Percentiles rank a stretch among this genome's conserved stretches.
These are phyloP conservation scores for Annulohypoxylon nitens DNA, from an alignment of 495 filamentous ascomycete species.

Conservation along the genomic window DNA sequence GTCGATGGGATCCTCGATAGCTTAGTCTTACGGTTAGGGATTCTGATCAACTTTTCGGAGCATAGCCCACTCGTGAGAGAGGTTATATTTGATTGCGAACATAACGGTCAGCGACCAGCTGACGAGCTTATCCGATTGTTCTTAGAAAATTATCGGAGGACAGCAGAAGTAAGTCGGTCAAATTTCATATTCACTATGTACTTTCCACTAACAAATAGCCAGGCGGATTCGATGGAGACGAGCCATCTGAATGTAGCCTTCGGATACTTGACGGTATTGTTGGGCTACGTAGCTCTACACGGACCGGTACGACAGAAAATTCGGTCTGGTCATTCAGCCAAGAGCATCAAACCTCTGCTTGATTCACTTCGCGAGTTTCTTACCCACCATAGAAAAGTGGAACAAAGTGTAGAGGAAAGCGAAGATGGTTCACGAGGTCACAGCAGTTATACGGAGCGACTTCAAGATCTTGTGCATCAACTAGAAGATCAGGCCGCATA, in stretches of 20 bases:
- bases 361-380: constrained; percentile 89
- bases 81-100: constrained; percentile 46
- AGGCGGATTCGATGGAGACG: constrained; percentile 89
- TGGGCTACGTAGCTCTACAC: constrained; percentile 82
- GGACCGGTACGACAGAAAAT: constrained; percentile 65
- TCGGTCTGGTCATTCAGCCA: constrained; percentile 65
- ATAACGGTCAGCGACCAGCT: constrained; percentile 54
- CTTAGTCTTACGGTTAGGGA: constrained; percentile 82
- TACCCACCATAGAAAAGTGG: constrained; percentile 79
- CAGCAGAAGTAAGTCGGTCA: constrained; percentile 60
- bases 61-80: constrained; percentile 59
- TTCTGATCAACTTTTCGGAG: constrained; percentile 91
- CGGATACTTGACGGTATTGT: constrained; percentile 88
- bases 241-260: constrained; percentile 88
- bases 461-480: constrained; percentile 67
- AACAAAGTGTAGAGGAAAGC: constrained; percentile 64
- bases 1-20: constrained; percentile 68
- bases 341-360: constrained; percentile 73
- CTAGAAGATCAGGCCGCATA: constrained; percentile 51
- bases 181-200: constrained; percentile 17
- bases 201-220: constrained; percentile 25
- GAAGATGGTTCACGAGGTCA: constrained; percentile 59
- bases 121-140: constrained; percentile 64
- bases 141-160: constrained; percentile 64
- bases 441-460: constrained; percentile 68